Conservation (phyloP, 352 stramenopile genomes). For the Plasmopara viticola region DNA sequence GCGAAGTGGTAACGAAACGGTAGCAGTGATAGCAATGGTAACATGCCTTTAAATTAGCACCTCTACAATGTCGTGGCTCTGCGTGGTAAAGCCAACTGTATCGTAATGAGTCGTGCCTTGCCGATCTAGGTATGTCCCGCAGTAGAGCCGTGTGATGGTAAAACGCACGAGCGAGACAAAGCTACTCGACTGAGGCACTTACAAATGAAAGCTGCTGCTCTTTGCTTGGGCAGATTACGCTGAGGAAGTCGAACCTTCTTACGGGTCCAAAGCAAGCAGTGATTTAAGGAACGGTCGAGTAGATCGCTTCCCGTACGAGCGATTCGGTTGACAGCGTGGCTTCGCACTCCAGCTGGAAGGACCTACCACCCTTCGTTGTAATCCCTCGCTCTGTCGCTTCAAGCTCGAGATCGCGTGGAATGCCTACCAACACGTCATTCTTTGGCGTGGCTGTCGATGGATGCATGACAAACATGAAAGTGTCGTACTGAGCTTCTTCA, state of each 20-base stretch:
- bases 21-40: slow-evolving; percentile 5
- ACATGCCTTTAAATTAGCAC: not conserved
- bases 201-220: too few species aligned
- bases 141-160: too few species aligned
- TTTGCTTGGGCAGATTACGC: too few species aligned
- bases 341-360: slow-evolving; percentile 29
- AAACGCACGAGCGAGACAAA: not conserved
- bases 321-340: slow-evolving; percentile 16
- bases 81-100: too few species aligned
- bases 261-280: not conserved
- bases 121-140: too few species aligned
- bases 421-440: slow-evolving; percentile 77
- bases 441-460: slow-evolving; percentile 64
- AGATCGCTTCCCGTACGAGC: slow-evolving; percentile 23
- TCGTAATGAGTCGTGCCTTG: too few species aligned
- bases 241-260: too few species aligned
- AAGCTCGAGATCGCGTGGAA: slow-evolving; percentile 26
- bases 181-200: not conserved
- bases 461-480: slow-evolving; percentile 79
- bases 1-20: slow-evolving; percentile 38
- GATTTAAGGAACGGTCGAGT: not conserved
- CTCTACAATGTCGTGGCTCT: too few species aligned
- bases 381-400: not conserved
- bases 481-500: slow-evolving; percentile 47
- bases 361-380: slow-evolving; percentile 2